Evolutionary conservation across 2,329 filamentous ascomycete genomes (phyloP), one percentile per base, ranked within the genome.

Genomic region (Ceratocystis papillata): DNA sequence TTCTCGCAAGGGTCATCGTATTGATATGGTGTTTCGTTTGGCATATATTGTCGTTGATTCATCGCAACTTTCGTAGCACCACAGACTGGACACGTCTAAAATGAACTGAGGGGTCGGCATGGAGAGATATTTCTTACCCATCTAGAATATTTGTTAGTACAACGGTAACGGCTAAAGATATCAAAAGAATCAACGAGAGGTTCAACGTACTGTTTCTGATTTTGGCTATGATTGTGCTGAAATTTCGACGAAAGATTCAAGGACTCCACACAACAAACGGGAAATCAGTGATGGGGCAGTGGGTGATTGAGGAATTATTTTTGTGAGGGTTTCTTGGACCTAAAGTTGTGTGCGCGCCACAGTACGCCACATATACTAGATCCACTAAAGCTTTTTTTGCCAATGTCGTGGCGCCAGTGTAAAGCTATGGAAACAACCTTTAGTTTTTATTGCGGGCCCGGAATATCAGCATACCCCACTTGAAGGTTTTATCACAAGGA

Each of bases 61-160:
- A 55, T 37, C 46, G 62, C 62, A 64, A 17, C 30, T 33, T 41
- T 64, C 46, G 62, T 55, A 37, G 50, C 62, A 64, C 62, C 62
- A 53, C 62, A 64, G 62, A 55, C 44, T 48, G 46, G 46, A 41
- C 17, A 53, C 46, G 44, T 67, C 50, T 48, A 50, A 62, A 62
- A 20, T 33, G 37, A 33, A 62, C 37, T 59, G 37, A 33, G 48
- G 30, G 20, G 41, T 59, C 22, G 48, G 37, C 41, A 60, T 48
- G 37, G 37, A 33, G 62, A 59, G 22, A 28, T 53, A 66, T 68
- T 72, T 74, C 82, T 84, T 84, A 85, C 83, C 82, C 83, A 85
- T 85, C 82, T 85, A 75, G 70, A 69, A 69, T 53, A 69, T 71
- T 30, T 70, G 75, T 81, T 74, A 81, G 78, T 73, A 71, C 65